These are phyloP conservation scores for Lycium barbarum DNA, from an alignment of 257 asterid genomes.

Conservation along the genomic window DNA sequence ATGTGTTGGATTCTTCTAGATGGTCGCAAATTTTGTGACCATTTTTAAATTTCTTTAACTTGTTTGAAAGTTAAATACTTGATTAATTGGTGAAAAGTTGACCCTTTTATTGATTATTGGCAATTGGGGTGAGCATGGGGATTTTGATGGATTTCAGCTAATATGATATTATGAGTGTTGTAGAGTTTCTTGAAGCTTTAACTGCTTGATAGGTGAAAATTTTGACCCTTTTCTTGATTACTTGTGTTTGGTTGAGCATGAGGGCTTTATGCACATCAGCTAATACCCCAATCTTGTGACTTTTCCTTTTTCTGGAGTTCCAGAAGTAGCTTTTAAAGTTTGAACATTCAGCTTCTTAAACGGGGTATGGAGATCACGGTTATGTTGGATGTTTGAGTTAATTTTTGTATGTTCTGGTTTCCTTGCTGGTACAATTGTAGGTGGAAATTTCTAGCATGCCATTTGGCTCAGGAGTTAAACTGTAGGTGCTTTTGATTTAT, in stretches of 20 bases:
- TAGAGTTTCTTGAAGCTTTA: not conserved
- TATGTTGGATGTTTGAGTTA: not conserved
- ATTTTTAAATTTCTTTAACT: not conserved
- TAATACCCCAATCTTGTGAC: not conserved
- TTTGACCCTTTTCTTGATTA: not conserved
- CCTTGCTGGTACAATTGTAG: not conserved
- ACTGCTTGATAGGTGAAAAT: not conserved
- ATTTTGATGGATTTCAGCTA: not conserved
- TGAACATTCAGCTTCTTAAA: not conserved
- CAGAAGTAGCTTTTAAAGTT: not conserved
- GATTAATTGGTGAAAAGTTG: not conserved
- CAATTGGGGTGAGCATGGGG: not conserved
- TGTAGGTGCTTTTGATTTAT: too few relatives aligned
- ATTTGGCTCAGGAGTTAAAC: not conserved
- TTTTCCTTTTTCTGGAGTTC: not conserved
- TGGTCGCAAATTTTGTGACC: not conserved
- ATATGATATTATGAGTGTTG: not conserved
- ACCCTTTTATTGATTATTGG: not conserved
- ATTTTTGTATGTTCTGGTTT: not conserved
- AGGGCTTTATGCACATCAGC: not conserved
- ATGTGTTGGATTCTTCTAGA: not conserved
- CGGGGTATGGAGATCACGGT: slow-evolving; percentile 10
- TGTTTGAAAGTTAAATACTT: not conserved
- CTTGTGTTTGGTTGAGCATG: slow-evolving; percentile 11
- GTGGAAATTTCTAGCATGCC: not conserved